Percentiles rank a stretch among this genome's conserved stretches.
These are phyloP conservation scores for Trichoderma cornu-damae DNA, from an alignment of 2,329 filamentous ascomycete species.

Conservation along the genomic window DNA sequence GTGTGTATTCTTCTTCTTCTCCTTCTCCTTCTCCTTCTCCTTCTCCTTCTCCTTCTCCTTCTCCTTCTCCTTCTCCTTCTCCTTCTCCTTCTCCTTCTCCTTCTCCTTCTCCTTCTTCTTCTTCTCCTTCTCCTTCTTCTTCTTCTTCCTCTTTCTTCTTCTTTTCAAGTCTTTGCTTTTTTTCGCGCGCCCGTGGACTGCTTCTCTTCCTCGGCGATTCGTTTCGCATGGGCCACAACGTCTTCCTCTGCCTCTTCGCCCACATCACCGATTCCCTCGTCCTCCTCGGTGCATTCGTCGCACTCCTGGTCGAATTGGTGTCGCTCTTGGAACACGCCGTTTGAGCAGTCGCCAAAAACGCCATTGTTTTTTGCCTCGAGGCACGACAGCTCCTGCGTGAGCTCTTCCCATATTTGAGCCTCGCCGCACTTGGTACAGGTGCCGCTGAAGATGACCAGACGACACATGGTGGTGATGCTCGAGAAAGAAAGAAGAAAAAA, in stretches of 20 bases:
- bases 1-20: too few species aligned
- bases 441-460: conserved; percentile 42
- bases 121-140: too few species aligned
- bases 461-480: conserved; percentile 38
- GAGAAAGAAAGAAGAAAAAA: neutral
- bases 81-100: too few species aligned
- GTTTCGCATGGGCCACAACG: conserved; percentile 18
- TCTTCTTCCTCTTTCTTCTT: too few species aligned
- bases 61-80: too few species aligned
- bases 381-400: conserved; percentile 44
- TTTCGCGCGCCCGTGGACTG: conserved; percentile 23
- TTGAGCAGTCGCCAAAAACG: conserved; percentile 40
- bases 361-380: conserved; percentile 47
- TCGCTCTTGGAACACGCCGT: conserved; percentile 39
- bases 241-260: conserved; percentile 28
- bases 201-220: conserved; percentile 23
- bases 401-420: conserved; percentile 40
- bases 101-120: too few species aligned
- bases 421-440: conserved; percentile 40
- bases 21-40: too few species aligned
- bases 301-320: conserved; percentile 47
- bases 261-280: conserved; percentile 40
- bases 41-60: too few species aligned
- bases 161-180: conserved; percentile 30
- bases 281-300: conserved; percentile 38